Percentiles rank a stretch among this genome's conserved stretches.
These are phyloP conservation scores for Conringia planisiliqua DNA, from an alignment of 345 rosid genomes.

Conservation along the genomic window DNA sequence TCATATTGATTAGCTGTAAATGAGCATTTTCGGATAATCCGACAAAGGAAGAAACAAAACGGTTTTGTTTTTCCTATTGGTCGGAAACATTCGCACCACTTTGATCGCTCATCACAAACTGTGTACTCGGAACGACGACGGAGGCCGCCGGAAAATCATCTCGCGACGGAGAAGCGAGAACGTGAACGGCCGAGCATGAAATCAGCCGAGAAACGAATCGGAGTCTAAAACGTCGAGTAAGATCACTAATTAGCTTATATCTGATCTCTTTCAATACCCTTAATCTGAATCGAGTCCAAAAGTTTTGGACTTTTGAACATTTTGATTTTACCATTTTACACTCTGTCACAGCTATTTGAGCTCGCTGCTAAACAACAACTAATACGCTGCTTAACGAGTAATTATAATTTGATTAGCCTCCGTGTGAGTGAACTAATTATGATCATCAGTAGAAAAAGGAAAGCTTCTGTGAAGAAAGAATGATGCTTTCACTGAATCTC, in stretches of 20 bases:
- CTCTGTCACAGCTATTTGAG: too few species aligned
- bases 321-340: not conserved
- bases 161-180: not conserved
- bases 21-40: not conserved
- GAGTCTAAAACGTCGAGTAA: not conserved
- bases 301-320: not conserved
- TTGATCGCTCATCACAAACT: not conserved
- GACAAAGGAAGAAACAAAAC: too few species aligned
- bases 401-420: conserved; percentile 49
- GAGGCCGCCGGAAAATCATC: not conserved
- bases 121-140: not conserved
- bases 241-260: not conserved
- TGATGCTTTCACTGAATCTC: conserved; percentile 32
- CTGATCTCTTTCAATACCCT: too few species aligned
- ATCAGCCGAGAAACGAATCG: not conserved
- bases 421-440: conserved; percentile 56
- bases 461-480: conserved; percentile 58
- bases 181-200: not conserved
- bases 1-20: not conserved
- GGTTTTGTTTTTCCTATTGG: not conserved
- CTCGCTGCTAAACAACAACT: not conserved
- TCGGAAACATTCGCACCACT: not conserved
- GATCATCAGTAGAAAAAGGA: conserved; percentile 55
- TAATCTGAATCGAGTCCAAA: not conserved
- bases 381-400: not conserved